A percentile compares a stretch with the other conserved stretches of the same genome.
phyloP scores from a whole-genome alignment of 495 filamentous ascomycete genomes.

The Echria macrotheca region DNA sequence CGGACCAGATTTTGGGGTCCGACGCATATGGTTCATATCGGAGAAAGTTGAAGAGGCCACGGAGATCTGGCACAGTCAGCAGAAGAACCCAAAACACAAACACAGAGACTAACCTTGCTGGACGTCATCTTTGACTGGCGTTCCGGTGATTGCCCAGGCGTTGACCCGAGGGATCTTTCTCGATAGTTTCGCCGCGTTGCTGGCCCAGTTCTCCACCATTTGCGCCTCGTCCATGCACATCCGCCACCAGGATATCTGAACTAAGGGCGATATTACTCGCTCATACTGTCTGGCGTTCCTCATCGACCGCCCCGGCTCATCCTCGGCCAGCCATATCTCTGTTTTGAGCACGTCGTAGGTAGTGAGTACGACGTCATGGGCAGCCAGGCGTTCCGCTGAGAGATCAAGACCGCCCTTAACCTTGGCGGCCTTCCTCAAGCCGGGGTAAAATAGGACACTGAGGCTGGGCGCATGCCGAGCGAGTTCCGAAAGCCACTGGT shows the following conservation, averaged over 20 bases:
- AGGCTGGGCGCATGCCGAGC: conserved; percentile 50
- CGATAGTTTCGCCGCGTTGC: conserved; percentile 75
- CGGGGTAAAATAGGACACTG: conserved; percentile 40
- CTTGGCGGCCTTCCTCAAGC: conserved; percentile 36
- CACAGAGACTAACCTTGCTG: conserved; percentile 33
- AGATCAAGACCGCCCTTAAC: conserved; percentile 21
- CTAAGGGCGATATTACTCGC: conserved; percentile 65
- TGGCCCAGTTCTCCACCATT: conserved; percentile 86
- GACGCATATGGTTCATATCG: conserved; percentile 68
- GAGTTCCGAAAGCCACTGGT: conserved; percentile 86
- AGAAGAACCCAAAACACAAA: neutral
- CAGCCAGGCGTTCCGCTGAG: conserved; percentile 45
- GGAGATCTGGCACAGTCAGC: conserved; percentile 41
- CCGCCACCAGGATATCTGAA: conserved; percentile 82
- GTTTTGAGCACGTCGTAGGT: conserved; percentile 73
- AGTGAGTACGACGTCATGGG: conserved; percentile 78
- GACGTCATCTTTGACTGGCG: conserved; percentile 74
- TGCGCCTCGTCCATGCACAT: conserved; percentile 93
- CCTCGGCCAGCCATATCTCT: conserved; percentile 72
- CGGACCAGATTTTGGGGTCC: conserved; percentile 58
- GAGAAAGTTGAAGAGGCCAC: conserved; percentile 74
- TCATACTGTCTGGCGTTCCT: conserved; percentile 63
- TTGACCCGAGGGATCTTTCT: conserved; percentile 74
- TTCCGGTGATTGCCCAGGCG: conserved; percentile 91
- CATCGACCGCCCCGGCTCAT: conserved; percentile 57